Evolutionary conservation across 2,329 filamentous ascomycete species (phyloP).

Genomic region (Endothia cerciana): DNA sequence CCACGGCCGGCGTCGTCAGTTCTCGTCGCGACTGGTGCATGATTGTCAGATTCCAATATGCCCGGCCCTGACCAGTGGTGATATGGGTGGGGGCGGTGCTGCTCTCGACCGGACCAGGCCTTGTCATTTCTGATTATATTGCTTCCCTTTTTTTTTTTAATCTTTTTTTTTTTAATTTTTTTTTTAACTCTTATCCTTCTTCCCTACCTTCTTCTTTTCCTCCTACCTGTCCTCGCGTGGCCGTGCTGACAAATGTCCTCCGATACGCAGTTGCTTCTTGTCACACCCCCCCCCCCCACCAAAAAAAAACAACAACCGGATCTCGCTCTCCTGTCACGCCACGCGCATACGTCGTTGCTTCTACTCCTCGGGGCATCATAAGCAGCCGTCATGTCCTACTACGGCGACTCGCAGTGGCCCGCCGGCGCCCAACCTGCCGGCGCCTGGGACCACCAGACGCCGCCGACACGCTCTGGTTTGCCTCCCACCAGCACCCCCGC

Average conservation of each 20-base stretch:
- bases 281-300: too few relatives aligned
- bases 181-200: too few relatives aligned
- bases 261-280: too few relatives aligned
- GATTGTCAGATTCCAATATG: neutral
- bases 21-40: neutral
- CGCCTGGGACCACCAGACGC: constrained; percentile 37
- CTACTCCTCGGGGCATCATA: neutral
- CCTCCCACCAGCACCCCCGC: constrained; percentile 5
- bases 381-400: constrained; percentile 35
- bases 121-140: too few relatives aligned
- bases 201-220: neutral
- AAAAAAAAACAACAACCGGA: too few relatives aligned
- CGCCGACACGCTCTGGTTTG: constrained; percentile 36
- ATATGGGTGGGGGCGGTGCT: neutral
- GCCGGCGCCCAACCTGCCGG: constrained; percentile 32
- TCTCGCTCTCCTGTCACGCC: constrained; percentile 15
- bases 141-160: too few relatives aligned
- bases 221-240: constrained; percentile 1
- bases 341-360: constrained; percentile 9
- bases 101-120: too few relatives aligned
- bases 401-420: constrained; percentile 37
- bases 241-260: constrained; percentile 24
- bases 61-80: neutral
- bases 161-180: too few relatives aligned
- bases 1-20: neutral